A percentile compares a stretch with the other conserved stretches of the same genome.
These are phyloP conservation scores for Vicia villosa DNA, from an alignment of 306 rosid genomes.

Conservation along the genomic window DNA sequence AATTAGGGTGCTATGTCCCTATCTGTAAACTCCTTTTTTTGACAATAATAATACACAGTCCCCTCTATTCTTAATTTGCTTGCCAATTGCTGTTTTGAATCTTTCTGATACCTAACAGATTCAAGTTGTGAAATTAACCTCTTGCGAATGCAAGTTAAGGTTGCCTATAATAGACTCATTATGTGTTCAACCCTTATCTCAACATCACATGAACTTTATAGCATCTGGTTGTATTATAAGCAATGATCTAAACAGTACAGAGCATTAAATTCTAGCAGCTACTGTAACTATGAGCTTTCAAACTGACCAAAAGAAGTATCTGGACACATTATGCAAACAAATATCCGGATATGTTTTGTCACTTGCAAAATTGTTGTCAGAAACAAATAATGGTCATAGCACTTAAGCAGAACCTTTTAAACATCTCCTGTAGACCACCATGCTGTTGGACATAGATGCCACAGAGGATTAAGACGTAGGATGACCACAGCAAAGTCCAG, in stretches of 20 bases:
- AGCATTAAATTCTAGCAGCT: slow-evolving; percentile 13
- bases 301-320: slow-evolving; percentile 28
- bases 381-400: neutral
- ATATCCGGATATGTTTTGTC: slow-evolving; percentile 12
- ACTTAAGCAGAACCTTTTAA: slow-evolving; percentile 64
- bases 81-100: too few species aligned
- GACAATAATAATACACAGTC: too few species aligned
- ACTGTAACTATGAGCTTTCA: slow-evolving; percentile 8
- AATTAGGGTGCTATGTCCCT: too few species aligned
- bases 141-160: neutral
- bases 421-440: slow-evolving; percentile 86
- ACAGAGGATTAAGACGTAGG: slow-evolving; percentile 74
- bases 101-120: neutral
- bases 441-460: slow-evolving; percentile 61
- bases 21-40: too few species aligned
- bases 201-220: neutral
- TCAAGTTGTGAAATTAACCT: neutral
- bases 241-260: slow-evolving; percentile 27
- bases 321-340: neutral
- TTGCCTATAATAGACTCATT: neutral
- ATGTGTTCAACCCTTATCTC: neutral
- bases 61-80: too few species aligned
- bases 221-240: slow-evolving; percentile 4
- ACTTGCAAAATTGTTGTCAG: slow-evolving; percentile 1
- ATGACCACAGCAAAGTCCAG: slow-evolving; percentile 73